A percentile compares a stretch with the other conserved stretches of the same genome.
Conservation (phyloP, 805 yeast species). For the Ogataea pini region DNA sequence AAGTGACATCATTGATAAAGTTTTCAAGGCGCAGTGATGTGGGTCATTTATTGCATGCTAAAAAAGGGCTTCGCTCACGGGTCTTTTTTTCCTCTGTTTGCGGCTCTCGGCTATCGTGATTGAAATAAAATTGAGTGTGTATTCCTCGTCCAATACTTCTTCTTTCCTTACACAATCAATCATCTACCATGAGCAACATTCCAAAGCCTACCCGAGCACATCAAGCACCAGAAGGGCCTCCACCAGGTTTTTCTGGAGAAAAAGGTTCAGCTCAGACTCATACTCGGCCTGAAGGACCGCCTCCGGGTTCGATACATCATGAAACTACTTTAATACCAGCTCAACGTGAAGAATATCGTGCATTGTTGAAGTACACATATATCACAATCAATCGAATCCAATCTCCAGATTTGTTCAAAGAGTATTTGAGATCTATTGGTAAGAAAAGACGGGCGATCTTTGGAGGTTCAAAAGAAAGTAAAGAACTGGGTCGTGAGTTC, state of each 20-base stretch:
- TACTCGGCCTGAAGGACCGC: constrained; percentile 4
- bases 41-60: background rate
- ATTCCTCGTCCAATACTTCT: background rate
- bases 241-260: constrained; percentile 11
- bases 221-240: constrained; percentile 23
- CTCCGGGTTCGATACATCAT: background rate
- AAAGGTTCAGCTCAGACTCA: background rate
- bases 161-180: background rate
- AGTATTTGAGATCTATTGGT: constrained; percentile 24
- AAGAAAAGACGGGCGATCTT: constrained; percentile 21
- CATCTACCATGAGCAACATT: constrained; percentile 1
- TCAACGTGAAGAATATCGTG: constrained; percentile 18
- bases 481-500: constrained; percentile 17
- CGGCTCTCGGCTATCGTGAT: background rate
- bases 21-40: constrained; percentile 16
- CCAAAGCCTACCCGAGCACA: constrained; percentile 14
- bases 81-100: background rate
- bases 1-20: constrained; percentile 12
- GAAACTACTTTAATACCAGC: constrained; percentile 11
- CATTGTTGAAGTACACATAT: constrained; percentile 21
- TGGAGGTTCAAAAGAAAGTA: constrained; percentile 24
- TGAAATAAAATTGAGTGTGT: background rate
- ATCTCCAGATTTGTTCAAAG: constrained; percentile 26
- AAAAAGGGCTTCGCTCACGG: constrained; percentile 3
- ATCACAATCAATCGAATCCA: constrained; percentile 26